These are phyloP conservation scores for Chrysoporthe cubensis DNA, from an alignment of 2,329 filamentous ascomycete species.

Conservation along the genomic window DNA sequence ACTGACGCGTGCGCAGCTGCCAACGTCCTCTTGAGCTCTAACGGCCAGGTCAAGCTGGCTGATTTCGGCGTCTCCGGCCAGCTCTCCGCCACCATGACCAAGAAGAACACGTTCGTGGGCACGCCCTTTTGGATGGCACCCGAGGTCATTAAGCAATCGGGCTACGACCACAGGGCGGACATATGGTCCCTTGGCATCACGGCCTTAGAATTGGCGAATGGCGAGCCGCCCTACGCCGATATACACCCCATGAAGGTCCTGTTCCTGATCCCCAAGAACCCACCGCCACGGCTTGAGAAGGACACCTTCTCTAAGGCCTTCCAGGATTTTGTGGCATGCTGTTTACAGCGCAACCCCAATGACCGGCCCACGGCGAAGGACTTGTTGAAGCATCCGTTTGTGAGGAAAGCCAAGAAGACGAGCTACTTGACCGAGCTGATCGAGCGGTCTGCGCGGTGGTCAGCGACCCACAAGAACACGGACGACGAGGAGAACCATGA, in stretches of 20 bases:
- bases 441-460: conserved; percentile 86
- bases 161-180: conserved; percentile 96
- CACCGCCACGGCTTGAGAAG: conserved; percentile 73
- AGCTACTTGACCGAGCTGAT: conserved; percentile 97
- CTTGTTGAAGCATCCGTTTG: conserved; percentile 85
- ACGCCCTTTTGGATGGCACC: conserved; percentile 99
- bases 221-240: conserved; percentile 92
- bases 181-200: conserved; percentile 98
- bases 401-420: conserved; percentile 89
- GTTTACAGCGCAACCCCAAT: conserved; percentile 84
- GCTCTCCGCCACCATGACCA: conserved; percentile 96
- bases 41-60: conserved; percentile 93
- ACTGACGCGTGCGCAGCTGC: conserved; percentile 59
- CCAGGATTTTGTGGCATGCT: conserved; percentile 83
- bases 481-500: conserved; percentile 69
- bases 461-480: conserved; percentile 73
- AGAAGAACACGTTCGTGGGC: conserved; percentile 98
- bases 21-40: conserved; percentile 86
- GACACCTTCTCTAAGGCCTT: conserved; percentile 82
- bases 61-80: conserved; percentile 98
- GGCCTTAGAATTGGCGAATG: conserved; percentile 86
- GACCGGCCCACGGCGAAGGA: conserved; percentile 88
- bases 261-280: conserved; percentile 94
- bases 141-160: conserved; percentile 97
- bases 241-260: conserved; percentile 99